Evolutionary conservation across 2,329 filamentous ascomycete species (phyloP), one percentile per base, ranked within the genome.

Genomic region (Didymosphaeria variabile): DNA sequence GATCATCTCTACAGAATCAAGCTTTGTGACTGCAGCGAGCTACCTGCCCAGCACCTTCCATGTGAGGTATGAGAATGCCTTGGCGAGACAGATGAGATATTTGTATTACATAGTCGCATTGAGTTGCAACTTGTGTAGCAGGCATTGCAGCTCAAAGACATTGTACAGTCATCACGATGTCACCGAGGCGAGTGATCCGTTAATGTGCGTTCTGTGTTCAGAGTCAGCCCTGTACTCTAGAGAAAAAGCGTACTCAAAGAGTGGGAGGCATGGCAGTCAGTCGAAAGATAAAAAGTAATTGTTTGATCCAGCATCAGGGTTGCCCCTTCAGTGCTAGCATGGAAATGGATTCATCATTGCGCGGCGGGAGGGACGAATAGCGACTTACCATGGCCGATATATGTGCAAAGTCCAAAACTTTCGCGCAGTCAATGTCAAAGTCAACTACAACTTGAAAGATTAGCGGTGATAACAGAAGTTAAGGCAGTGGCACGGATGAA

Each of bases 271-370:
- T 8, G 42, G 47, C 57, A 57, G 67, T 77, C 75, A 77, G 75
- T 71, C 68, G 74, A 77, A 77, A 77, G 75, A 77, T 77, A 74
- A 77, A 77, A 77, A 77, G 75, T 66, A 67, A 71, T 46, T 73
- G 67, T 70, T 70, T 68, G 69, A 61, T 72, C 64, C 73, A 74
- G 70, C 75, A 77, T 74, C 55, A 49, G 61, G 60, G 70, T 67
- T 64, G 60, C 69, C 70, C 70, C 72, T 67, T 77, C 72, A 72
- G 74, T 71, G 70, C 72, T 77, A 77, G 75, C 75, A 77, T 77
- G 75, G 73, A 77, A 70, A 64, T 72, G 69, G 60, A 66, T 66
- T 72, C 75, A 76, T 77, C 75, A 77, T 72, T 62, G 70, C 64
- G 69, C 10, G 19, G 42, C 6, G 42, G 2, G 21, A 3, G n/a